Conservation (phyloP, 495 filamentous ascomycete genomes). For the Talaromyces stipitatus region DNA sequence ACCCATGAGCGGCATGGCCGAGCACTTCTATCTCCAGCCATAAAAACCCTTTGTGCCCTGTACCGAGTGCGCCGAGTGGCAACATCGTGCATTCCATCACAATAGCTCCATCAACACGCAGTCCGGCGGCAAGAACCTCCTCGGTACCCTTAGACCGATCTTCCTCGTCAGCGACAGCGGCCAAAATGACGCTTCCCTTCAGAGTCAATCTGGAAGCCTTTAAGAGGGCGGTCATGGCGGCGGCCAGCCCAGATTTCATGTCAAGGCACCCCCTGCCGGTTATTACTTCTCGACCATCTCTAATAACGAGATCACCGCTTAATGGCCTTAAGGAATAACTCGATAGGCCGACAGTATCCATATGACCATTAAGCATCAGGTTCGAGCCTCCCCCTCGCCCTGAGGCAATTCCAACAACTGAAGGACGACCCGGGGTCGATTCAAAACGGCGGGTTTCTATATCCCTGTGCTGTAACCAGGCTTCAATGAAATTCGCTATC, state of each 20-base stretch:
- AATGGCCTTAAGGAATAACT: slow-evolving; percentile 37
- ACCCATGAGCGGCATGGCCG: no score
- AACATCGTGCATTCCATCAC: no score
- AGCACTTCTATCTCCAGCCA: no score
- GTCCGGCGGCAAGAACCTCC: slow-evolving; percentile 35
- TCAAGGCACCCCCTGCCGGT: slow-evolving; percentile 37
- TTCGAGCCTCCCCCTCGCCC: slow-evolving; percentile 35
- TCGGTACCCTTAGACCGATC: slow-evolving; percentile 36
- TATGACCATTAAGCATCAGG: slow-evolving; percentile 43
- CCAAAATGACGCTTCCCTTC: slow-evolving; percentile 37
- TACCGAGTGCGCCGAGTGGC: no score
- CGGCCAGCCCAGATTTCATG: slow-evolving; percentile 42
- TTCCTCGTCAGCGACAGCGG: slow-evolving; percentile 43
- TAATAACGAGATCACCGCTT: slow-evolving; percentile 26
- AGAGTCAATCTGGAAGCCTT: slow-evolving; percentile 19
- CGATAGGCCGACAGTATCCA: slow-evolving; percentile 37
- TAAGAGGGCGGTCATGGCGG: slow-evolving; percentile 26
- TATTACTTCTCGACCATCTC: slow-evolving; percentile 28
- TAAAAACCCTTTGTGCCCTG: no score
- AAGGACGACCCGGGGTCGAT: slow-evolving; percentile 30
- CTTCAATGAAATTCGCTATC: slow-evolving; percentile 30
- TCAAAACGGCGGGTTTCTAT: slow-evolving; percentile 40
- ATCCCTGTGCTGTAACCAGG: slow-evolving; percentile 38
- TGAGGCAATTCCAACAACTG: slow-evolving; percentile 35
- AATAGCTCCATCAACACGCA: slow-evolving; percentile 40